Evolutionary conservation across 371 early-diverging fungal genomes (phyloP), one percentile per base, ranked within the genome.

Genomic region (Funneliformis caledonium): DNA sequence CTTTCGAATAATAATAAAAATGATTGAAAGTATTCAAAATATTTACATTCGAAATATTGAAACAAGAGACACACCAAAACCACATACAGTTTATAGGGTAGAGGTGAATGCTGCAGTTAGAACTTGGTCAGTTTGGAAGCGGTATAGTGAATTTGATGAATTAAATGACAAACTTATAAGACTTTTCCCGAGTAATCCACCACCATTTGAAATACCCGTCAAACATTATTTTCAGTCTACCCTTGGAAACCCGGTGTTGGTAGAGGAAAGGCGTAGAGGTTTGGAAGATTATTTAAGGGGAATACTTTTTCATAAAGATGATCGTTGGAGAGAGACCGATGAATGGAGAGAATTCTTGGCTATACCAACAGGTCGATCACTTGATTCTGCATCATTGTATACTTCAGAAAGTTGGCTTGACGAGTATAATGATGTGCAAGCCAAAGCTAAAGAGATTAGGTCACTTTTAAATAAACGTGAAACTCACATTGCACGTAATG

Each of bases 321-420:
- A 92, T 74, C 90, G 93, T 22, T 96, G 95, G 94, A 87, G 96
- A 79, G 83, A 88, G 48, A 92, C 93, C 12, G 85, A 86, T 60
- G 88, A 89, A 42, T 96, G 96, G 93, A 85, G 85, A 59, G 89
- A 88, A 48, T 97, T 97, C 83, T 80, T 96, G 68, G 92, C 90
- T 6, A 82, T 94, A n/a, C 93, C 94, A 0, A 86, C 85, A 3
- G 91, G 87, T 33, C 86, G 85, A 60, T 84, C 85, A 9, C 83
- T 87, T 82, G 86, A 87, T 75, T 47, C 83, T 31, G 76, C 83
- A 67, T 82, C 83, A 14, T 76, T 85, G 80, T 91, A 88, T 72
- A 93, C 92, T 2, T 89, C 95, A 6, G 94, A 93, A 67, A 89
- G 89, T n/a, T 97, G 97, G 97, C 85, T 96, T 33, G 93, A 93